Conservation (phyloP, 768 basidiomycete genomes). For the Rhodotorula toruloides region DNA sequence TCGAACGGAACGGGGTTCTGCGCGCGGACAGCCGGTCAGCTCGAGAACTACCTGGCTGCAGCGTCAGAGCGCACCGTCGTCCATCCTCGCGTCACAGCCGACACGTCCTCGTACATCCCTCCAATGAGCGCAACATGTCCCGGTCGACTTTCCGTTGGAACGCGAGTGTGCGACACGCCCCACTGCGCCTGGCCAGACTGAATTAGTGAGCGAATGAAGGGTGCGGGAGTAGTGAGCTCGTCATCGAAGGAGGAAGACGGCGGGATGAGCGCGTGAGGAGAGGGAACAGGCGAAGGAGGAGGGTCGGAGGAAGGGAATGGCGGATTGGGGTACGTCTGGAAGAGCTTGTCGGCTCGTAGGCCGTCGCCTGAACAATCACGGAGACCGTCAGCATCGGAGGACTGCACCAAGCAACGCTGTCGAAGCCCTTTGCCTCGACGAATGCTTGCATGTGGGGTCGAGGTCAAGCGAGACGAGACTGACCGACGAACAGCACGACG, state of each 20-base stretch:
- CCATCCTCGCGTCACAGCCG: slow-evolving; percentile 69
- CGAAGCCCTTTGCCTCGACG: too few species aligned
- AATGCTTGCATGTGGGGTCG: too few species aligned
- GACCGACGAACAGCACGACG: slow-evolving; percentile 62
- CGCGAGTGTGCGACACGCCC: slow-evolving; percentile 77
- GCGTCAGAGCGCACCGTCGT: background rate
- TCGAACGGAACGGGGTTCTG: slow-evolving; percentile 64
- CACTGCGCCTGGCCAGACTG: slow-evolving; percentile 65
- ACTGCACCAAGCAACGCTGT: too few species aligned
- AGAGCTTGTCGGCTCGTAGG: slow-evolving; percentile 71
- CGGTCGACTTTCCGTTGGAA: slow-evolving; percentile 81
- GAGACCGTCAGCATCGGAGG: background rate
- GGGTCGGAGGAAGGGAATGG: slow-evolving; percentile 51
- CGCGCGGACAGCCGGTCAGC: background rate
- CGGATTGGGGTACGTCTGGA: slow-evolving; percentile 60
- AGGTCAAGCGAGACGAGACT: slow-evolving; percentile 53
- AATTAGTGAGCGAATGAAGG: slow-evolving; percentile 62
- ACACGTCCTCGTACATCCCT: slow-evolving; percentile 87
- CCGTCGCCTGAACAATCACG: slow-evolving; percentile 58
- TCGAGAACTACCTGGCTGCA: background rate
- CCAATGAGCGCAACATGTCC: slow-evolving; percentile 86
- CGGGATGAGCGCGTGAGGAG: too few species aligned
- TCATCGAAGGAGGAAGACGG: background rate
- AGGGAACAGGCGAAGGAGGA: background rate
- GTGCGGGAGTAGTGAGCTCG: slow-evolving; percentile 51